Evolutionary conservation across 257 asterid species (phyloP).

Genomic region (Galeopsis tetrahit): DNA sequence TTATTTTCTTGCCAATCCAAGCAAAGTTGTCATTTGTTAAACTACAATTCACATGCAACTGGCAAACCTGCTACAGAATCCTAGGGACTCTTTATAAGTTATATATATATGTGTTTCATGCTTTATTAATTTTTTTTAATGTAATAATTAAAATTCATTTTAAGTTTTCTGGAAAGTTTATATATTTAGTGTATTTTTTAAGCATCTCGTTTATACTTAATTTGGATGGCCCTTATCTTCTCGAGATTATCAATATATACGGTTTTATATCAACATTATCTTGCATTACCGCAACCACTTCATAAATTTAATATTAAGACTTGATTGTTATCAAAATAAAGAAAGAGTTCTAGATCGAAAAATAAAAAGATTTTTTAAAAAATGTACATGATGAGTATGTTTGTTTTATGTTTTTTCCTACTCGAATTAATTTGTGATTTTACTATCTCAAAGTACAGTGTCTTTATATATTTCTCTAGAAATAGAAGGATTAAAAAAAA

Average conservation of each 20-base stretch:
- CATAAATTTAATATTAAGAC: conserved; percentile 10
- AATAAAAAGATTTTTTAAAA: background rate
- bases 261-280: conserved; percentile 26
- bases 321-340: background rate
- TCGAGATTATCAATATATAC: conserved; percentile 32
- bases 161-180: background rate
- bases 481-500: too few relatives aligned
- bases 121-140: background rate
- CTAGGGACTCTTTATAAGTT: conserved; percentile 30
- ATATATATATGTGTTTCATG: background rate
- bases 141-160: background rate
- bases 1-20: conserved; percentile 40
- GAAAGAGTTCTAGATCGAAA: background rate
- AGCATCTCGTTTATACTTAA: conserved; percentile 25
- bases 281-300: conserved; percentile 28
- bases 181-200: conserved; percentile 14
- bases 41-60: conserved; percentile 32
- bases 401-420: background rate
- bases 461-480: too few relatives aligned
- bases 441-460: background rate
- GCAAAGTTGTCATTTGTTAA: conserved; percentile 38
- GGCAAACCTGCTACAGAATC: conserved; percentile 36
- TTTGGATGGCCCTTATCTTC: conserved; percentile 39
- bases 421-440: background rate
- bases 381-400: background rate